These are phyloP conservation scores for Termitomyces sp. DNA, from an alignment of 1,284 basidiomycete species.

Conservation along the genomic window DNA sequence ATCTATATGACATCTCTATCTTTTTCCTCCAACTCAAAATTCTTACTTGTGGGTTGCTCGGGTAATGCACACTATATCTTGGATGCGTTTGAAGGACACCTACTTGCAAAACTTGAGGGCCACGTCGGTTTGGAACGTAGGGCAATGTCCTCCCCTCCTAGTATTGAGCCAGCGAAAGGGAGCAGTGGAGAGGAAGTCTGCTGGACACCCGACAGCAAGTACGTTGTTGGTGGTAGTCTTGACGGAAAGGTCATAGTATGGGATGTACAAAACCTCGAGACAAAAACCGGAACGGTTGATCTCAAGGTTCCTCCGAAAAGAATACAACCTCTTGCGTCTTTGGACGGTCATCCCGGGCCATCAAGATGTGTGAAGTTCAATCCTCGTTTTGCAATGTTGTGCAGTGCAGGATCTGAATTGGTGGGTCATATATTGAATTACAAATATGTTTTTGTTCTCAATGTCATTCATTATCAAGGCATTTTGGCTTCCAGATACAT, in stretches of 20 bases:
- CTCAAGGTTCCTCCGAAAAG: conserved; percentile 44
- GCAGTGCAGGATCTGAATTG: conserved; percentile 79
- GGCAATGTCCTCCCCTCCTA: conserved; percentile 44
- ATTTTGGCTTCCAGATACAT: conserved; percentile 76
- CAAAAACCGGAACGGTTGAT: conserved; percentile 46
- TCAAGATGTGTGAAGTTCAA: conserved; percentile 85
- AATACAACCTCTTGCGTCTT: conserved; percentile 49
- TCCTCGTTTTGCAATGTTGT: conserved; percentile 85
- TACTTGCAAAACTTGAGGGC: conserved; percentile 82
- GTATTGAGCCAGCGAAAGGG: conserved; percentile 68
- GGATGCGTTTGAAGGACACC: conserved; percentile 80
- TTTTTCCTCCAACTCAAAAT: conserved; percentile 89
- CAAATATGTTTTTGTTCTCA: conserved; percentile 5
- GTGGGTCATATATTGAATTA: conserved; percentile 41
- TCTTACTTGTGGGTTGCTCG: conserved; percentile 89
- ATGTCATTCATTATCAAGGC: conserved; percentile 44
- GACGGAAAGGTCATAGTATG: conserved; percentile 79
- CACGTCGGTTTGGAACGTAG: conserved; percentile 75
- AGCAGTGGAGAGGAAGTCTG: conserved; percentile 86
- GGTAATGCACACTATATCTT: conserved; percentile 90
- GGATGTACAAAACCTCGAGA: conserved; percentile 65
- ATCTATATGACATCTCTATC: conserved; percentile 89
- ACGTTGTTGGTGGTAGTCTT: conserved; percentile 75
- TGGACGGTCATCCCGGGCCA: conserved; percentile 80
- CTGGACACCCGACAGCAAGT: conserved; percentile 92